Conservation (phyloP, 306 rosid species). For the Medicago arabica region DNA sequence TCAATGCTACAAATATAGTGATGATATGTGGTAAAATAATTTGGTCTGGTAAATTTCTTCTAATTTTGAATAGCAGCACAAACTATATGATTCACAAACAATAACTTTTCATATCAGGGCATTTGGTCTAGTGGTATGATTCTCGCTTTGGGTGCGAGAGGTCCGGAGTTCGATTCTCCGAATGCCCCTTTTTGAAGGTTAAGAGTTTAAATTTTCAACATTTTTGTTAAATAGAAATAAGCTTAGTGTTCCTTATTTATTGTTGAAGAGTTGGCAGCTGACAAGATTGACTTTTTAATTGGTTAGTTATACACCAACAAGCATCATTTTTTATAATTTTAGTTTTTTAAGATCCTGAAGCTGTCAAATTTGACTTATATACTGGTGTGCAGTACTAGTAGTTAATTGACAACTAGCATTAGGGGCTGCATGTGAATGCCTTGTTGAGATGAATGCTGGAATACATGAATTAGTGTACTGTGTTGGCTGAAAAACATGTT, state of each 20-base stretch:
- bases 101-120: neutral
- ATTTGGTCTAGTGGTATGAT: slow-evolving; percentile 26
- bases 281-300: neutral
- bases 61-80: too few species aligned
- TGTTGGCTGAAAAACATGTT: neutral
- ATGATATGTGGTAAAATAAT: neutral
- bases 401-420: slow-evolving; percentile 26
- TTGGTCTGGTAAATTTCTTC: neutral
- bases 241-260: neutral
- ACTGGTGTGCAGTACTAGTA: slow-evolving; percentile 11
- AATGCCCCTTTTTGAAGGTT: neutral
- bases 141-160: slow-evolving; percentile 22
- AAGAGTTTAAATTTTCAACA: neutral
- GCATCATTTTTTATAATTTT: neutral
- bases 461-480: slow-evolving; percentile 1
- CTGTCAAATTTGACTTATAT: slow-evolving; percentile 6
- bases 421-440: slow-evolving; percentile 24
- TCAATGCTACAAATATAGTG: neutral
- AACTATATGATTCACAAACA: neutral
- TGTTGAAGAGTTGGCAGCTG: neutral
- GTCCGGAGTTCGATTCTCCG: slow-evolving; percentile 13
- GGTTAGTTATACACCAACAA: neutral
- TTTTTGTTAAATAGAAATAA: neutral
- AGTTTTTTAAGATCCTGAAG: neutral
- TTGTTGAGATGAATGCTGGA: slow-evolving; percentile 7